Evolutionary conservation across 106 monocot genomes (phyloP), one percentile per base, ranked within the genome.

Genomic region (Phalaenopsis aphrodite): DNA sequence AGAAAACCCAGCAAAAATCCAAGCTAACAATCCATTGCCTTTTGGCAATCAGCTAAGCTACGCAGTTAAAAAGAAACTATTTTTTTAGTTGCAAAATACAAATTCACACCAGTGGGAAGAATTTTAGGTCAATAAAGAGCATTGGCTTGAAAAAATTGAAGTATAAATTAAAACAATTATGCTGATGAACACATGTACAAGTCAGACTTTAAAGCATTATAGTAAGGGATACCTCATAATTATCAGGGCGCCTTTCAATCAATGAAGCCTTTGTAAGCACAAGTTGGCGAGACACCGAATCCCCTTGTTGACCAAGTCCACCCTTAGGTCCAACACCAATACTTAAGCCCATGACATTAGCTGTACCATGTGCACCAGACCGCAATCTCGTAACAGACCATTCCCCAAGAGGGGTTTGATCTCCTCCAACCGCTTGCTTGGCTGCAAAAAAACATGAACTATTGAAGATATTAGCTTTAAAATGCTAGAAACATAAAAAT

Each of bases 321-420:
- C 99, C 95, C 82, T 93, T 99, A 36, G 99, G 93, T 78, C 99
- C 99, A 88, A 99, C 75, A 24, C 91, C 88, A 75, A 95, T 88
- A 87, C 79, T 87, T 82, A 99, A 82, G 66, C 89, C 84, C 66
- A 81, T 85, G 38, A 91, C 83, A 56, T 80, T 85, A 16, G 84
- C 85, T 64, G 99, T 95, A 74, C 99, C 99, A 88, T 99, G 94
- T 69, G 95, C 99, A 78, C 88, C 93, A 82, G 95, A 85, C 0
- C 99, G 90, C 84, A 99, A 81, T 81, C 95, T 91, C 67, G 87
- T 93, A 11, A 99, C 95, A 36, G 88, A 93, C 99, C 99, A 99
- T 79, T 84, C 91, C 41, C 95, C 95, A 86, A 86, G 89, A 37
- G 95, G 99, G 15, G 94, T 93, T 83, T 99, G 94, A 56, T 93